These are phyloP conservation scores for Melaleuca quinquenervia DNA, from an alignment of 345 rosid species.

Conservation along the genomic window DNA sequence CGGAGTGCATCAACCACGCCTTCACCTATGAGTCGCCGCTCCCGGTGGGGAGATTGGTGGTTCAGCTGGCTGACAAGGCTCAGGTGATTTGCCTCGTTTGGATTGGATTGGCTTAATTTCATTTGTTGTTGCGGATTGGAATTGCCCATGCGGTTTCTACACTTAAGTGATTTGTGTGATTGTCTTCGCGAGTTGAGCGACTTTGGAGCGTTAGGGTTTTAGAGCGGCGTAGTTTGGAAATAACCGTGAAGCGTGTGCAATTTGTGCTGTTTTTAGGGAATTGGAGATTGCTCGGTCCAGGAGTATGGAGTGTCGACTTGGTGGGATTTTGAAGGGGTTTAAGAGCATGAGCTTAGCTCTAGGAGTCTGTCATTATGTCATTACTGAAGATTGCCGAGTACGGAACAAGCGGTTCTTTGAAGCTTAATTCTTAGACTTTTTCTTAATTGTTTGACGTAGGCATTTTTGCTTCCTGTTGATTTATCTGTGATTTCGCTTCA, in stretches of 20 bases:
- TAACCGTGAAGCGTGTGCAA: neutral
- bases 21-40: conserved; percentile 93
- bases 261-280: neutral
- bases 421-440: neutral
- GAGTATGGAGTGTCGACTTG: neutral
- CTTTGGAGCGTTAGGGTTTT: neutral
- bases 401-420: neutral
- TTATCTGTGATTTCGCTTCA: neutral
- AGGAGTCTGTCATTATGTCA: neutral
- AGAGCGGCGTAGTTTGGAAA: neutral
- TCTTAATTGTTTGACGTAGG: neutral
- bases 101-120: neutral
- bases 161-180: neutral
- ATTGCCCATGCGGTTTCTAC: neutral
- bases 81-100: conserved; percentile 36
- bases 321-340: neutral
- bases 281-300: neutral
- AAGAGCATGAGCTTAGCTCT: neutral
- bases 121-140: neutral
- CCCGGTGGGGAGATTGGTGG: conserved; percentile 93
- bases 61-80: conserved; percentile 95
- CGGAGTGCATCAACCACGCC: conserved; percentile 79
- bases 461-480: neutral
- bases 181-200: neutral
- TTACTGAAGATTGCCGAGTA: neutral